phyloP scores from a whole-genome alignment of 352 stramenopile species.

The Thalassiosira mediterranea region DNA sequence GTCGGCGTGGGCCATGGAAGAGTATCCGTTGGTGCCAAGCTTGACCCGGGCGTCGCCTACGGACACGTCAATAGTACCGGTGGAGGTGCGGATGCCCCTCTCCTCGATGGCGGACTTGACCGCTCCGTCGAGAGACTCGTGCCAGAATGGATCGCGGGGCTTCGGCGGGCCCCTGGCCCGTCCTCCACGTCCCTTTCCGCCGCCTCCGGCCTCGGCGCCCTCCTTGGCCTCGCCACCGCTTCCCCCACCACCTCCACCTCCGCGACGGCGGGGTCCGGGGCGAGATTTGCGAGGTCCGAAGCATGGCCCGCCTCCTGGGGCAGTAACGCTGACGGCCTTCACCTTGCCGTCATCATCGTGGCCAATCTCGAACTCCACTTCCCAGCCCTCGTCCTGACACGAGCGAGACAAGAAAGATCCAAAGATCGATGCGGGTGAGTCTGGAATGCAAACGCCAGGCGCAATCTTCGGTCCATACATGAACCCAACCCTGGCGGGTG shows the following conservation, averaged over 20 bases:
- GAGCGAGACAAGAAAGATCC: slow-evolving; percentile 9
- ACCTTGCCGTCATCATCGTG: slow-evolving; percentile 78
- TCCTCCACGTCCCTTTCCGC: not conserved
- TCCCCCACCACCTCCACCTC: slow-evolving; percentile 16
- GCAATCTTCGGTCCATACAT: slow-evolving; percentile 3
- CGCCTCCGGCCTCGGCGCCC: not conserved
- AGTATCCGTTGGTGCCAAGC: slow-evolving; percentile 67
- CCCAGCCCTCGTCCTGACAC: slow-evolving; percentile 66
- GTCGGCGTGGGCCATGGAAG: slow-evolving; percentile 58
- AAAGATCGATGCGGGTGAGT: slow-evolving; percentile 19
- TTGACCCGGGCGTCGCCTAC: slow-evolving; percentile 66
- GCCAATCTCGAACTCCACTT: slow-evolving; percentile 77
- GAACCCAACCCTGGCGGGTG: not conserved
- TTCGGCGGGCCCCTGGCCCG: slow-evolving; percentile 22
- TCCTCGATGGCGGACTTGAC: slow-evolving; percentile 56
- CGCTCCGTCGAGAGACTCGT: slow-evolving; percentile 48
- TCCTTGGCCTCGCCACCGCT: not conserved
- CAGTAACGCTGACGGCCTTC: slow-evolving; percentile 76
- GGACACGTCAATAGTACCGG: slow-evolving; percentile 58
- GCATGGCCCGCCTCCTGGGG: slow-evolving; percentile 64
- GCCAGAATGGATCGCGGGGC: slow-evolving; percentile 54
- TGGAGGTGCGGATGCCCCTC: slow-evolving; percentile 54
- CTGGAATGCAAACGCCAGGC: slow-evolving; percentile 1
- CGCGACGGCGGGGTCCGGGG: slow-evolving; percentile 11
- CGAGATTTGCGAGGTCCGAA: slow-evolving; percentile 40